These are phyloP conservation scores for Coniochaeta prunicola DNA, from an alignment of 2,329 filamentous ascomycete species.

Conservation along the genomic window DNA sequence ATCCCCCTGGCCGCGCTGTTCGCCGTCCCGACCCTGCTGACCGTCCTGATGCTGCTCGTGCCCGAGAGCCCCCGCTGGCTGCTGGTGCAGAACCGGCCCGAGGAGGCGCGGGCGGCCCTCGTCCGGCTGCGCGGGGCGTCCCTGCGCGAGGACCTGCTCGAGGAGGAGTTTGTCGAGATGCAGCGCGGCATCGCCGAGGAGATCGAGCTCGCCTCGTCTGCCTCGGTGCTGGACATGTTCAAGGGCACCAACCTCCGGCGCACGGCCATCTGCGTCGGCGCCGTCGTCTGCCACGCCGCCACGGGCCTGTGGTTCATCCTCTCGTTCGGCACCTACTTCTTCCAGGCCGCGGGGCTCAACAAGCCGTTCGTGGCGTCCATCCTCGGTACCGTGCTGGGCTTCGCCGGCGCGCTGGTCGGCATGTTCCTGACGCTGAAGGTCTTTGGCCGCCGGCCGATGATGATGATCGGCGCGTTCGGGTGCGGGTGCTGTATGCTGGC, in stretches of 20 bases:
- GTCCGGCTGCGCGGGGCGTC: constrained; percentile 23
- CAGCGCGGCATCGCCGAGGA: constrained; percentile 26
- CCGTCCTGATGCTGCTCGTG: constrained; percentile 27
- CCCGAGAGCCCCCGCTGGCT: constrained; percentile 34
- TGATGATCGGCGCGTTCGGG: constrained; percentile 40
- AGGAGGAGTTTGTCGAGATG: constrained; percentile 28
- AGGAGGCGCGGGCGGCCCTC: constrained; percentile 23
- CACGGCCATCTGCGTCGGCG: constrained; percentile 38
- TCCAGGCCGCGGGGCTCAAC: constrained; percentile 48
- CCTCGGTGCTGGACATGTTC: constrained; percentile 38
- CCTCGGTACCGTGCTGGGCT: constrained; percentile 45
- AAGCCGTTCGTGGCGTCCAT: constrained; percentile 50
- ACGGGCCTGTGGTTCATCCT: constrained; percentile 52
- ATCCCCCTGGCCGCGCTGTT: constrained; percentile 34
- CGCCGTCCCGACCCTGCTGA: constrained; percentile 27
- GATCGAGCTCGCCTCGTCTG: constrained; percentile 19
- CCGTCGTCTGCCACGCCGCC: constrained; percentile 42
- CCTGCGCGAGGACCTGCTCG: constrained; percentile 9
- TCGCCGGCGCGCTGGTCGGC: constrained; percentile 46
- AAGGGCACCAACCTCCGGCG: constrained; percentile 43
- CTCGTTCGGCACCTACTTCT: constrained; percentile 51
- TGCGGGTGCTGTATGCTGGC: constrained; percentile 48
- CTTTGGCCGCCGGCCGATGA: constrained; percentile 45
- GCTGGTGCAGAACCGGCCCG: constrained; percentile 20
- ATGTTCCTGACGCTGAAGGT: constrained; percentile 42